These are phyloP conservation scores for Xylaria polymorpha DNA, from an alignment of 2,329 filamentous ascomycete species.

Conservation along the genomic window DNA sequence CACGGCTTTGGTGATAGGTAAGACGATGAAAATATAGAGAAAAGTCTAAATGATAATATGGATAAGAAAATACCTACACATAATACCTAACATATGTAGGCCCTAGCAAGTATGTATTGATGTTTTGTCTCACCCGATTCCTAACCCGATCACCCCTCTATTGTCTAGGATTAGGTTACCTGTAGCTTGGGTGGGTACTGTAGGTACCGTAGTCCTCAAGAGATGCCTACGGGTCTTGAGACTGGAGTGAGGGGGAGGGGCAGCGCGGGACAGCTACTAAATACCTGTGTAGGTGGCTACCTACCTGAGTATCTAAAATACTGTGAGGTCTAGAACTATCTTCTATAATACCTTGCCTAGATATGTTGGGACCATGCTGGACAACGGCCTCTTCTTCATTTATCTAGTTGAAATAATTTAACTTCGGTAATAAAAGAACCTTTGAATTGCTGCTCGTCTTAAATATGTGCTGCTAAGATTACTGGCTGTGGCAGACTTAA, in stretches of 20 bases:
- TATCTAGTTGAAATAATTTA: no score
- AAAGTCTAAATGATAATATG: background rate
- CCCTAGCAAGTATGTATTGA: background rate
- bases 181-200: no score
- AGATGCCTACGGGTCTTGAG: background rate
- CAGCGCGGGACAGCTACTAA: constrained; percentile 4
- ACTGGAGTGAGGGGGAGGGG: background rate
- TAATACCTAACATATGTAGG: background rate
- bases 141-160: constrained; percentile 26
- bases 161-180: constrained; percentile 8
- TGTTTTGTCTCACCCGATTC: constrained; percentile 4
- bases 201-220: background rate
- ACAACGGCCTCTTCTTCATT: no score
- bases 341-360: no score
- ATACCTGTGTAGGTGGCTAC: background rate
- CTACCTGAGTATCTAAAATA: no score
- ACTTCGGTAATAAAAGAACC: no score
- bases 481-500: no score
- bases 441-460: no score
- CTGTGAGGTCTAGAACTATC: no score
- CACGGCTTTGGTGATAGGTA: background rate
- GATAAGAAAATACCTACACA: background rate
- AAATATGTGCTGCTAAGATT: no score
- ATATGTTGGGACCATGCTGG: no score
- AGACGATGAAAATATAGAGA: background rate